Conservation (phyloP, 1,139 yeast genomes). For the Yamadazyma diddensiae region DNA sequence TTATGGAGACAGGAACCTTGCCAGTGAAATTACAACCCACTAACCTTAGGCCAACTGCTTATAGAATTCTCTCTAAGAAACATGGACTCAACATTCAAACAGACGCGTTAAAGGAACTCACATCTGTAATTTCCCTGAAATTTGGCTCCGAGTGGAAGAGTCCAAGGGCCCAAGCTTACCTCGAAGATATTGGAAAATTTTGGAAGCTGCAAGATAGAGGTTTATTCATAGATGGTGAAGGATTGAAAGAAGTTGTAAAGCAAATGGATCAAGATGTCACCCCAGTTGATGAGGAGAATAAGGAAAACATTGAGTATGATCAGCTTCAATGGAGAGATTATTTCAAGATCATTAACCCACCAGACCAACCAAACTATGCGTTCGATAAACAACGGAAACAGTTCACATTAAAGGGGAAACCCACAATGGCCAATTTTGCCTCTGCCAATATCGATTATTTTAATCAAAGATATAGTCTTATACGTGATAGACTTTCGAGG, state of each 20-base stretch:
- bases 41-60: constrained; percentile 86
- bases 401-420: constrained; percentile 38
- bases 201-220: constrained; percentile 94
- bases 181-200: constrained; percentile 74
- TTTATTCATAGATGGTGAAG: constrained; percentile 73
- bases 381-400: constrained; percentile 69
- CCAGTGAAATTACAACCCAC: constrained; percentile 79
- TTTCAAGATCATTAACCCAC: constrained; percentile 63
- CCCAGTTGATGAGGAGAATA: constrained; percentile 7
- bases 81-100: constrained; percentile 89
- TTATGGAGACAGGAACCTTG: constrained; percentile 22
- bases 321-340: constrained; percentile 67
- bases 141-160: constrained; percentile 90
- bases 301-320: constrained; percentile 13
- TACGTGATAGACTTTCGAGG: constrained; percentile 69
- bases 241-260: constrained; percentile 59
- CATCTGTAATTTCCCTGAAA: constrained; percentile 67
- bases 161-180: constrained; percentile 57
- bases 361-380: constrained; percentile 60
- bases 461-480: constrained; percentile 50
- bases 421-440: constrained; percentile 19
- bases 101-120: constrained; percentile 70
- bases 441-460: constrained; percentile 26
- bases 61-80: constrained; percentile 83
- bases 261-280: constrained; percentile 32